Evolutionary conservation across 1,284 basidiomycete genomes (phyloP), one percentile per base, ranked within the genome.

Genomic region (Cutaneotrichosporon sp.): DNA sequence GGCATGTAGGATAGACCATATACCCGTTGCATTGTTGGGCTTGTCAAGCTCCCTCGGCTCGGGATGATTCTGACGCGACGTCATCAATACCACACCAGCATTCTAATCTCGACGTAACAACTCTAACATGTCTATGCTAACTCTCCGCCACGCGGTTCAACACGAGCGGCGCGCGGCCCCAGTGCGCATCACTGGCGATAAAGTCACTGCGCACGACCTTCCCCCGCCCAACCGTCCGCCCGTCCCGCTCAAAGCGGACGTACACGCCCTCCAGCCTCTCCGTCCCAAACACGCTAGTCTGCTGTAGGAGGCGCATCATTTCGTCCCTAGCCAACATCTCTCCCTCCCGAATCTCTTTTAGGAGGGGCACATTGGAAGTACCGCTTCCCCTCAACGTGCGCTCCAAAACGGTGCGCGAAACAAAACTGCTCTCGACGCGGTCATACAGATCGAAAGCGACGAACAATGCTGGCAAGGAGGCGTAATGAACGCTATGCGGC

Each of bases 181-280:
- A 88, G 69, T 88, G 86, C 66, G 87, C 85, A 70, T 87, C 86
- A 4, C 86, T 86, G 57, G 85, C 80, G 68, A 87, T 86, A 67
- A 88, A 87, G 73, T 87, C 86, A 6, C 81, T 79, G 21, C 86
- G 77, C n/a, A 88, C 86, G 5, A 87, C 82, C 74, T 88, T 87
- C 6, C 83, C 83, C 60, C 86, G 78, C 26, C 76, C 73, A 5
- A 83, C 67, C 0, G 86, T 85, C 2, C 80, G 77, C 18, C 75
- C 74, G 49, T 68, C 51, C 50, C 65, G 77, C 72, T 88, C 86
- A 0, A 84, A 75, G 74, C 87, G 87, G 59, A 87, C 78, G 73
- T 87, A 87, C 5, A 87, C 79, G 0, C 87, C 87, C 71, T 88
- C 86, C 7, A 86, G 74, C 6, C 80, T 80, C 9, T 84, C 85